Conservation (phyloP, 441 rosid genomes). For the Melastoma candidum region DNA sequence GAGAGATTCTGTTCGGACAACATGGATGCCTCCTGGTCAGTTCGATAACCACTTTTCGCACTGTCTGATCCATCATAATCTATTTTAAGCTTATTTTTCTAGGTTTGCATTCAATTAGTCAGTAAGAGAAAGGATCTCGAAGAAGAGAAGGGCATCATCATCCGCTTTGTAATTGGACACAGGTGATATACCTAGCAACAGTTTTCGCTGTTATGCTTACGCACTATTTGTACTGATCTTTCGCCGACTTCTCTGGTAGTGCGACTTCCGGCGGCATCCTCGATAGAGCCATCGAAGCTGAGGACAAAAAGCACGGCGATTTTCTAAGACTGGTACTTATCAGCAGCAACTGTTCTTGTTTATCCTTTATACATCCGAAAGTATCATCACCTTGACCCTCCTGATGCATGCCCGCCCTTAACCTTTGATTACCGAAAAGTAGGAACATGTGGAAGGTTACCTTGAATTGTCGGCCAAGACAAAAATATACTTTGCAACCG, state of each 20-base stretch:
- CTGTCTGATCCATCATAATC: not conserved
- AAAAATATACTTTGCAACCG: conserved; percentile 64
- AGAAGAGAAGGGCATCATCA: conserved; percentile 85
- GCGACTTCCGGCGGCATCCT: conserved; percentile 86
- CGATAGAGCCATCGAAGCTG: conserved; percentile 89
- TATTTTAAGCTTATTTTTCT: not conserved
- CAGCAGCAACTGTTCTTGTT: no score
- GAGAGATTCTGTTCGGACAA: conserved; percentile 81
- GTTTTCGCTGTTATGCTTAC: conserved; percentile 2
- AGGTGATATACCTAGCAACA: conserved; percentile 34
- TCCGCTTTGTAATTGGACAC: conserved; percentile 90
- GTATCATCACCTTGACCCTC: not conserved
- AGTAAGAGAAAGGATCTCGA: conserved; percentile 73
- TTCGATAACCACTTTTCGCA: not conserved
- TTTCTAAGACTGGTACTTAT: conserved; percentile 71
- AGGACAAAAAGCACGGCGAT: conserved; percentile 79
- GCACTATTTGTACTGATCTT: not conserved
- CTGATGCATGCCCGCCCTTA: conserved; percentile 8
- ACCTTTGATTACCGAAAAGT: conserved; percentile 13
- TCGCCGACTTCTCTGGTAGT: conserved; percentile 21
- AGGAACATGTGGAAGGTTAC: conserved; percentile 94
- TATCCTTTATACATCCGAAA: no score
- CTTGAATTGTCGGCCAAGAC: conserved; percentile 91
- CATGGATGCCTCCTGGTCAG: conserved; percentile 97
- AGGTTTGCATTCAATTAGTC: conserved; percentile 25